Evolutionary conservation across 1,284 basidiomycete species (phyloP).

Genomic region (Tylopilus orsonianus): DNA sequence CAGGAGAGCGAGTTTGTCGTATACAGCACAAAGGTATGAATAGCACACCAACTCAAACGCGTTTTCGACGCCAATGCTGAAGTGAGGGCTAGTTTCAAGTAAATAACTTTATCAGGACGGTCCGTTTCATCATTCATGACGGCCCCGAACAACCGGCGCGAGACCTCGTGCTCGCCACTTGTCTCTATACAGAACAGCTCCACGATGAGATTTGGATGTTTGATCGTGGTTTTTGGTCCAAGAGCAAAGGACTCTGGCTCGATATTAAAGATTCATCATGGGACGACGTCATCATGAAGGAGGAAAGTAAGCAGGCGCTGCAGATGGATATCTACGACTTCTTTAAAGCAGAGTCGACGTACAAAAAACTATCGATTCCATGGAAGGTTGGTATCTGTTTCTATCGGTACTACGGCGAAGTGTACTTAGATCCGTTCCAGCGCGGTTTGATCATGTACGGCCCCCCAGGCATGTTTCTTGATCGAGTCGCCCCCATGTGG

Average conservation of each 20-base stretch:
- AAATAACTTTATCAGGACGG: constrained; percentile 35
- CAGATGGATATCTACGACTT: constrained; percentile 77
- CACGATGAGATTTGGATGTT: constrained; percentile 77
- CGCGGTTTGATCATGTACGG: constrained; percentile 73
- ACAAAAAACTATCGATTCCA: constrained; percentile 71
- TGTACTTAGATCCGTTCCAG: constrained; percentile 35
- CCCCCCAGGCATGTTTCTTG: constrained; percentile 53
- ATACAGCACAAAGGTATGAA: constrained; percentile 41
- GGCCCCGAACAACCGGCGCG: constrained; percentile 54
- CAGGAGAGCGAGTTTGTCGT: constrained; percentile 50
- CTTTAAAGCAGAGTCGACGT: constrained; percentile 68
- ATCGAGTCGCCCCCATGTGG: neutral
- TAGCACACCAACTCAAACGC: neutral
- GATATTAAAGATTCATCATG: constrained; percentile 73
- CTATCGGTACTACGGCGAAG: neutral
- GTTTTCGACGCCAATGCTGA: constrained; percentile 8
- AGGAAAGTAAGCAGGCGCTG: constrained; percentile 63
- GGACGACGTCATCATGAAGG: constrained; percentile 74
- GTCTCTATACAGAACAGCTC: constrained; percentile 49
- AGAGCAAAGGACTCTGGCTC: constrained; percentile 61
- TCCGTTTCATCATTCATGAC: constrained; percentile 59
- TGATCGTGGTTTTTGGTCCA: constrained; percentile 66
- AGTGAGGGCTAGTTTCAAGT: constrained; percentile 43
- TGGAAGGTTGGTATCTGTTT: constrained; percentile 63
- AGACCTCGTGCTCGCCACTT: constrained; percentile 54